Evolutionary conservation across 257 asterid species (phyloP), one percentile per base, ranked within the genome.

Genomic region (Fraxinus anomala): DNA sequence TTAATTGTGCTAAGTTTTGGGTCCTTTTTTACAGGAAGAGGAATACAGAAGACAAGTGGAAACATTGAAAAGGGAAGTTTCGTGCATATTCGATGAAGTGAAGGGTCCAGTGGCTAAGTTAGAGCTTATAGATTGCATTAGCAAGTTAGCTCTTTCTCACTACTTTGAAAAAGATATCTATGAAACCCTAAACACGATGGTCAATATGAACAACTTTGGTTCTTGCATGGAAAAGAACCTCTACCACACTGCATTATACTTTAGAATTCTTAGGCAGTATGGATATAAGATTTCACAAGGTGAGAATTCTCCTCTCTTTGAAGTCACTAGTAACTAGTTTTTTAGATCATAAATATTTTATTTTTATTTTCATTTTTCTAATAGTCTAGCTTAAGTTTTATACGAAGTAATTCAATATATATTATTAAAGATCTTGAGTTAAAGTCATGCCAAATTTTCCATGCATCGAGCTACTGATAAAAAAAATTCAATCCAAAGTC

Each of bases 221-320:
- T 54, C 65, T 0, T n/a, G 6, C 74, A 30, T 23, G 14, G 0
- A 24, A 10, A 12, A 54, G 6, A 84, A 85, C 61, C 84, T 70
- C 2, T 85, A 90, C 75, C 72, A 79, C 9, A 42, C 85, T 74
- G 86, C 91, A 0, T 54, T 86, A 54, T 69, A 74, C 77, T 87
- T 89, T 49, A 77, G 90, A 75, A 71, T 87, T 77, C 90, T 88
- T 9, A 85, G 96, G 83, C 90, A 85, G 39, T 80, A 87, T 51
- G 94, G 91, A n/a, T 80, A 78, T 73, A 44, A 81, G 75, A 90
- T 87, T 83, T 71, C 92, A 33, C 87, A 79, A 84, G 94, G 96
- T 88, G 13, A 26, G 61, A 4, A 56, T 56, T 44, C 54, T 44
- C 5, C 54, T 13, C 19, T 14, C 13, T 42, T 44, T 13, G 1